A percentile compares a stretch with the other conserved stretches of the same genome.
Evolutionary conservation across 192 early-diverging fungal genomes (phyloP).

Genomic region (Coemansia sp.): DNA sequence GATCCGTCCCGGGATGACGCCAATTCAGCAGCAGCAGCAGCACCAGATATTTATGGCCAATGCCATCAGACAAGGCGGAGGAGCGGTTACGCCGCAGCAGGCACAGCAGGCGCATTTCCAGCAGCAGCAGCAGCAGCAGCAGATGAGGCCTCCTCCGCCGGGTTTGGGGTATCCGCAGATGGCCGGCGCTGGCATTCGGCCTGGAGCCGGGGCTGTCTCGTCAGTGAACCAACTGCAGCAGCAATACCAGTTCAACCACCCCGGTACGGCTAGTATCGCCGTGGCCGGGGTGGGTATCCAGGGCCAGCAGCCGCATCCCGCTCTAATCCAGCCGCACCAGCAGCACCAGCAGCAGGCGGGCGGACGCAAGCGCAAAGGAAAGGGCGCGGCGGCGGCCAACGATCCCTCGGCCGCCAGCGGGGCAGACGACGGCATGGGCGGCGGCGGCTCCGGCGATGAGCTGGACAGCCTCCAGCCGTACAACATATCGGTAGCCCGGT

Average conservation of each 20-base stretch:
- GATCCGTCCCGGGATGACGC: slow-evolving; percentile 28
- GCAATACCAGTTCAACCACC: slow-evolving; percentile 21
- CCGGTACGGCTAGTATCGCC: slow-evolving; percentile 26
- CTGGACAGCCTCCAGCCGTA: slow-evolving; percentile 38
- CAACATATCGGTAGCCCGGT: slow-evolving; percentile 35
- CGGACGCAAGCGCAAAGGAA: slow-evolving; percentile 34
- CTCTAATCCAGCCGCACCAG: slow-evolving; percentile 31
- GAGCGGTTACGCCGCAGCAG: slow-evolving; percentile 23
- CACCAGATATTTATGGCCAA: slow-evolving; percentile 6
- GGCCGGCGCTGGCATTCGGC: slow-evolving; percentile 11
- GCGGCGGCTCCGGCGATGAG: slow-evolving; percentile 43
- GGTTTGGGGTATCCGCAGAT: slow-evolving; percentile 15
- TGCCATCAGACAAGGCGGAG: background rate
- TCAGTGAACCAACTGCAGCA: slow-evolving; percentile 26
- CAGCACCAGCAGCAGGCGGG: background rate
- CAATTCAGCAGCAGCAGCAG: slow-evolving; percentile 14
- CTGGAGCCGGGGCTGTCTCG: background rate
- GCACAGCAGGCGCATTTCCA: slow-evolving; percentile 25
- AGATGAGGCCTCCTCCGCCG: slow-evolving; percentile 13
- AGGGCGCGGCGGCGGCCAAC: slow-evolving; percentile 1
- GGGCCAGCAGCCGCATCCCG: slow-evolving; percentile 35
- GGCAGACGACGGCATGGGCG: slow-evolving; percentile 11
- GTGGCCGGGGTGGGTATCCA: slow-evolving; percentile 25
- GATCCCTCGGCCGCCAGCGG: background rate
- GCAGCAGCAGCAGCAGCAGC: slow-evolving; percentile 24